Percentiles rank a stretch among this genome's conserved stretches.
These are phyloP conservation scores for Arachis monticola DNA, from an alignment of 331 rosid species.

Conservation along the genomic window DNA sequence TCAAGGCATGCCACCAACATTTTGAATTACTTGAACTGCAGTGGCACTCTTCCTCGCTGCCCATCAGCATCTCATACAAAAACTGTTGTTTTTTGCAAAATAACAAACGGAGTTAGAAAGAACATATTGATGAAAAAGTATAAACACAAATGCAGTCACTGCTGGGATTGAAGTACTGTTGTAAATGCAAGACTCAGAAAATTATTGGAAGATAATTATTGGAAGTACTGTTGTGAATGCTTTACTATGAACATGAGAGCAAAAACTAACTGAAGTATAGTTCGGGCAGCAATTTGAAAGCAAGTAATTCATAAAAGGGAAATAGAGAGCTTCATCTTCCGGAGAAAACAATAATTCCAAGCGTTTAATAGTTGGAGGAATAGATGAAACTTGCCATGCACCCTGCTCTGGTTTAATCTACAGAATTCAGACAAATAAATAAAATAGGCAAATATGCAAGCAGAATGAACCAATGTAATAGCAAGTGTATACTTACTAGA, in stretches of 20 bases:
- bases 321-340: not conserved
- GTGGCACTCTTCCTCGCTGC: not conserved
- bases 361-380: slow-evolving; percentile 33
- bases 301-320: slow-evolving; percentile 8
- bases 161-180: slow-evolving; percentile 1
- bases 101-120: slow-evolving; percentile 4
- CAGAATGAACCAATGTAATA: slow-evolving; percentile 5
- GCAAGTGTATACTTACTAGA: slow-evolving; percentile 5
- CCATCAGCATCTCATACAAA: slow-evolving; percentile 26
- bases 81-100: slow-evolving; percentile 9
- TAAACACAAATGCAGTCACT: not conserved
- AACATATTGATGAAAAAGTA: slow-evolving; percentile 4
- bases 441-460: not conserved
- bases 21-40: slow-evolving; percentile 14
- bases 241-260: not conserved
- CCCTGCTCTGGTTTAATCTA: not conserved
- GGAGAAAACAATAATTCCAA: not conserved
- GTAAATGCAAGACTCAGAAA: not conserved
- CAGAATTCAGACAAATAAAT: slow-evolving; percentile 1
- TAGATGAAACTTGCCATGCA: not conserved
- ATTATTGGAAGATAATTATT: not conserved
- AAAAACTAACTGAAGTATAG: not conserved
- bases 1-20: slow-evolving; percentile 43
- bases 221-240: not conserved
- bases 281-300: slow-evolving; percentile 27